Evolutionary conservation across 2,329 filamentous ascomycete genomes (phyloP).

Genomic region (Leptoxyphium fumago): DNA sequence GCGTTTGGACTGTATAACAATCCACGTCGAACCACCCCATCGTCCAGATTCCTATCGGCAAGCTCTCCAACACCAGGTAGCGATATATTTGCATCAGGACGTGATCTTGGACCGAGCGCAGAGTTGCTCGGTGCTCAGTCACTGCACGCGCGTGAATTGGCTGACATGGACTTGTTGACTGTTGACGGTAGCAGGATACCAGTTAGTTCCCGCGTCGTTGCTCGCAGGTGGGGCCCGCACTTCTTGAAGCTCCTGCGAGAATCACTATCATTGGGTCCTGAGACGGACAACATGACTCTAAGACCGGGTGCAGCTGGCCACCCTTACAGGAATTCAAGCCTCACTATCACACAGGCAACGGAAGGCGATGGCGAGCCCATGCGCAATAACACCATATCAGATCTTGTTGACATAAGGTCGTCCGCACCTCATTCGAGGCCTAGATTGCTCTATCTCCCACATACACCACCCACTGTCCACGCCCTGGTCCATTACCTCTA

Average conservation of each 20-base stretch:
- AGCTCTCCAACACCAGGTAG: slow-evolving; percentile 42
- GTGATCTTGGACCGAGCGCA: slow-evolving; percentile 60
- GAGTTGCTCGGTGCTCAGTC: slow-evolving; percentile 76
- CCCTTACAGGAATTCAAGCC: slow-evolving; percentile 59
- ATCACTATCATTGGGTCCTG: slow-evolving; percentile 55
- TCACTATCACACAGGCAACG: slow-evolving; percentile 66
- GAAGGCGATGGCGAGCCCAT: slow-evolving; percentile 25
- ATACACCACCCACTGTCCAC: slow-evolving; percentile 78
- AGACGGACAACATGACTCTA: slow-evolving; percentile 59
- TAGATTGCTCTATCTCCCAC: slow-evolving; percentile 79
- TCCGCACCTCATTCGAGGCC: slow-evolving; percentile 51
- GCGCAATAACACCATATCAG: slow-evolving; percentile 22
- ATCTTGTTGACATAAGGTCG: slow-evolving; percentile 38
- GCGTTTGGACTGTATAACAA: slow-evolving; percentile 97
- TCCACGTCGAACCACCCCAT: slow-evolving; percentile 60
- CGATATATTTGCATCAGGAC: slow-evolving; percentile 52
- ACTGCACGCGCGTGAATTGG: slow-evolving; percentile 64
- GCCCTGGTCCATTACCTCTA: slow-evolving; percentile 88
- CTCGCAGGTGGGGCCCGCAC: slow-evolving; percentile 84
- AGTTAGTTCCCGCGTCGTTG: slow-evolving; percentile 79
- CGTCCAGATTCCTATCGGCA: slow-evolving; percentile 72
- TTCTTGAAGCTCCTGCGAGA: slow-evolving; percentile 86
- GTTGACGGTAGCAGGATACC: slow-evolving; percentile 83
- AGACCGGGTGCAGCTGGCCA: slow-evolving; percentile 40
- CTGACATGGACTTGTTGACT: slow-evolving; percentile 94